A percentile compares a stretch with the other conserved stretches of the same genome.
These are phyloP conservation scores for Alternaria gaisen DNA, from an alignment of 2,329 filamentous ascomycete species.

Conservation along the genomic window DNA sequence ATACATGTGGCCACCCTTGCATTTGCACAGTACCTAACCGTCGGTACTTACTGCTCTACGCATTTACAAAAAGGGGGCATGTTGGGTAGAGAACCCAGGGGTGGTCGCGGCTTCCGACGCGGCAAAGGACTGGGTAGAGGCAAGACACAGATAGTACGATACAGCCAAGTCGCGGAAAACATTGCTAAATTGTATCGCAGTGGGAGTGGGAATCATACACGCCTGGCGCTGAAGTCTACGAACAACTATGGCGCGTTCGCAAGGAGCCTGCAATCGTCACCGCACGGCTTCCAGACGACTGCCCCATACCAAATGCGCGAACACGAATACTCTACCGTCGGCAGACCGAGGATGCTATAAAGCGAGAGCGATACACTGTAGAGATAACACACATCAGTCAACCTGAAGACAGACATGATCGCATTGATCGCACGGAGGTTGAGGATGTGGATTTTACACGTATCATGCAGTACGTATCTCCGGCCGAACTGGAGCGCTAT, in stretches of 20 bases:
- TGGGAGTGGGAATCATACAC: conserved; percentile 43
- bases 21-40: neutral
- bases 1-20: neutral
- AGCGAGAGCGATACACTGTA: conserved; percentile 40
- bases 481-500: conserved; percentile 42
- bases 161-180: neutral
- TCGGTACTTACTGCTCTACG: neutral
- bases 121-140: conserved; percentile 21
- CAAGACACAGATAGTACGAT: conserved; percentile 28
- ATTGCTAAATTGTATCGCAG: conserved; percentile 23
- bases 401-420: conserved; percentile 1
- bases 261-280: conserved; percentile 40
- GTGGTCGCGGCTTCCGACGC: conserved; percentile 21
- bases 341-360: conserved; percentile 34
- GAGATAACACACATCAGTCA: conserved; percentile 21
- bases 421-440: conserved; percentile 17
- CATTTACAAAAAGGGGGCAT: conserved; percentile 18
- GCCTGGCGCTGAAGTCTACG: conserved; percentile 39
- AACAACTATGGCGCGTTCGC: conserved; percentile 41
- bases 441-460: conserved; percentile 38
- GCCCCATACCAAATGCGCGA: conserved; percentile 39
- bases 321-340: conserved; percentile 43
- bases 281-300: conserved; percentile 29
- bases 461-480: conserved; percentile 43
- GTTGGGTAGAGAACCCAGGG: conserved; percentile 33